Evolutionary conservation across 1,284 basidiomycete species (phyloP), one percentile per base, ranked within the genome.

Genomic region (Leccinum insigne): DNA sequence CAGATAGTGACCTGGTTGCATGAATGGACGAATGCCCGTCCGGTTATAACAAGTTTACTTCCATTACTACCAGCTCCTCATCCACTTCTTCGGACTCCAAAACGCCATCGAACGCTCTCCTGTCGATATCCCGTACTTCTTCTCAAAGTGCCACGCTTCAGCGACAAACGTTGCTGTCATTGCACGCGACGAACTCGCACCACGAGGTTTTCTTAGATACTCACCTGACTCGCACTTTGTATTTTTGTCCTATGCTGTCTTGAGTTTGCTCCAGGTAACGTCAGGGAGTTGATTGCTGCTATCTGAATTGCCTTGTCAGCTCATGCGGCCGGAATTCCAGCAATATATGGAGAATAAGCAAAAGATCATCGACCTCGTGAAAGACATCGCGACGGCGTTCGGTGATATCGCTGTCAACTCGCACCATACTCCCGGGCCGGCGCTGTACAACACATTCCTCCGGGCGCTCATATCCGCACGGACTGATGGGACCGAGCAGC

Each of bases 81-180:
- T 98, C 70, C 96, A 98, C 76, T 96, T 95, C 7, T 99, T 98
- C 72, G 96, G 96, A 3, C 83, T 99, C 63, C 96, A 99, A 78
- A 94, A 97, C 73, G 93, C 96, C 3, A 80, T 98, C 63, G 95
- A 97, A 76, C 84, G 85, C 14, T 83, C 86, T 11, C 79, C 84
- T 1, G 80, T 92, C 60, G 88, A 96, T 73, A 90, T 94, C 60
- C 90, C 90, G 0, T 91, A 95, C 80, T 96, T 96, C 82, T 94
- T 96, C 73, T 86, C 89, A 4, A 88, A 93, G 49, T 93, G 93
- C 64, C 90, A 95, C 76, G 85, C 88, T 10, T 86, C 89, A 18
- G 95, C 95, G 1, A 87, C 86, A 60, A 81, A 85, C 10, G 89
- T 90, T 72, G 89, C 88, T 9, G 80, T 79, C n/a, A 74, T 92